These are phyloP conservation scores for Trichoderma sp. DNA, from an alignment of 2,329 filamentous ascomycete species.

Conservation along the genomic window DNA sequence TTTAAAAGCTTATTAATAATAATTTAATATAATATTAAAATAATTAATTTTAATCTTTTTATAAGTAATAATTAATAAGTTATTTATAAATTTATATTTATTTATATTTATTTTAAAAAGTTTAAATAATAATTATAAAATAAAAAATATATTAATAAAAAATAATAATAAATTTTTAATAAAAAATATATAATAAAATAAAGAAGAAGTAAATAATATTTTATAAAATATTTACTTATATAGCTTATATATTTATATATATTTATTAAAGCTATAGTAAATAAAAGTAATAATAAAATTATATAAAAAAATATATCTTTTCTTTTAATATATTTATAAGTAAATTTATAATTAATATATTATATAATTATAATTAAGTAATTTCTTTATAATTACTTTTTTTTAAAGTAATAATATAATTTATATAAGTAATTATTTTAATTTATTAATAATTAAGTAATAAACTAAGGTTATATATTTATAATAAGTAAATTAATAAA, in stretches of 20 bases:
- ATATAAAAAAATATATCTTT: not conserved
- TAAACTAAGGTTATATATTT: no score
- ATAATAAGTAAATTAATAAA: no score
- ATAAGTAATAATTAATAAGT: not conserved
- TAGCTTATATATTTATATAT: not conserved
- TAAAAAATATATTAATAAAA: not conserved
- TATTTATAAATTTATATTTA: not conserved
- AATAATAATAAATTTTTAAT: not conserved
- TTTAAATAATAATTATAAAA: not conserved
- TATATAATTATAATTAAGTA: no score
- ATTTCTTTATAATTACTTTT: not conserved
- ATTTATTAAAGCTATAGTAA: not conserved
- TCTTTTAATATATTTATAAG: not conserved
- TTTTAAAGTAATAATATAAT: not conserved
- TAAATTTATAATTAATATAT: not conserved
- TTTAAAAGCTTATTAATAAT: not conserved
- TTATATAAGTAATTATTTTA: no score
- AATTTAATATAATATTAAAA: not conserved
- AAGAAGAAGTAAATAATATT: no score
- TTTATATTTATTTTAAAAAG: not conserved
- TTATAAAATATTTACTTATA: not conserved
- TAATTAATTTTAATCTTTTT: not conserved
- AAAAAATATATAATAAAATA: not conserved
- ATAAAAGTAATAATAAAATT: not conserved
- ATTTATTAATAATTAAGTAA: not conserved